Base-by-base conservation (phyloP, 768 basidiomycete species). In the Boletus barrowsii region DNA sequence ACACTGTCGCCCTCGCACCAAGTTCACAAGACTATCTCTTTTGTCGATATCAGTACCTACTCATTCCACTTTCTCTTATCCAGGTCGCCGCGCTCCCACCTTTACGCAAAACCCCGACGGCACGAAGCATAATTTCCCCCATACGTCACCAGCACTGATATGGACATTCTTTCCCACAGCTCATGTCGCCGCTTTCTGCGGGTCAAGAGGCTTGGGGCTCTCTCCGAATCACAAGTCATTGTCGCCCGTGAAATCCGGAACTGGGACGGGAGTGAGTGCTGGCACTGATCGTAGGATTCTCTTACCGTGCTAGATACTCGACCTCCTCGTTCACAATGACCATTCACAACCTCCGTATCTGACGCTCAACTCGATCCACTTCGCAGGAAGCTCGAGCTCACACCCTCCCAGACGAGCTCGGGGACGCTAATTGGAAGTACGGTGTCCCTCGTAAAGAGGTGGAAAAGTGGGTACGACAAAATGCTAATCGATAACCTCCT, bases 391-490 rank as follows among this genome's bases (percentile, higher is more conserved):
- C 79, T 87, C 13, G 71, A 68, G 0, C 70, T 80, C 15, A 63
- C 76, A 69, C 64, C 2, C 73, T 84, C n/a, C 85, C 85, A 0
- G 81, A 84, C 60, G 83, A 86, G 55, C 71, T 86, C 3, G 73
- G 82, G 10, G 73, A 75, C 20, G 78, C 75, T 0, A 76, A 69
- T 0, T 75, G 78, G 73, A 75, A 73, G 20, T 86, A 84, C 47
- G 84, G 84, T 5, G 72, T 20, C 0, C 81, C 83, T 2, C 1
- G 70, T 76, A 0, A 68, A 68, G 5, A 69, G 73, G 40, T 86
- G 84, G 84, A 75, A 72, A 60, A 65, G 73, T 48, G 78, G 75
- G 0, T 84, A 77, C 55, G 75, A 85, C 68, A 26, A 26, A 9
- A 26, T 26, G 26, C 26, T 29, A 29, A 29, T 29, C 29, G 29